These are phyloP conservation scores for Phytophthora vignae DNA, from an alignment of 352 stramenopile species.

Conservation along the genomic window DNA sequence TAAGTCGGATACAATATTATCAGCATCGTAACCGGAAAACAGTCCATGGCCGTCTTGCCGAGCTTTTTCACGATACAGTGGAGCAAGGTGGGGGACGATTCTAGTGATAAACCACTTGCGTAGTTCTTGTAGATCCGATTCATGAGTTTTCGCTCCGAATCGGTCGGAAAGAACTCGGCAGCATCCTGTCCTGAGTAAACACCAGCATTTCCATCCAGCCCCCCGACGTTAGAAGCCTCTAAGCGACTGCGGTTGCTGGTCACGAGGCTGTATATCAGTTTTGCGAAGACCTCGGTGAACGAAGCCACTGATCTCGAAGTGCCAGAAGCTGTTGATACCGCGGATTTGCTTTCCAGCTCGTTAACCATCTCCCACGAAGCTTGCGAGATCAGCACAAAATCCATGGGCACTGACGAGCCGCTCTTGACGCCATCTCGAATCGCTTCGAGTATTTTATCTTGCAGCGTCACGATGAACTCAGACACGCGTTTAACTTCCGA, in stretches of 20 bases:
- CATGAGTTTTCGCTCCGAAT: constrained; percentile 62
- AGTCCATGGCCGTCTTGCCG: constrained; percentile 52
- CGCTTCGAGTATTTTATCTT: constrained; percentile 50
- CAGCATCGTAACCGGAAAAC: constrained; percentile 60
- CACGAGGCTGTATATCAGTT: constrained; percentile 45
- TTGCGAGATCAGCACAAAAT: constrained; percentile 63
- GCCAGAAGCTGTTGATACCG: neutral
- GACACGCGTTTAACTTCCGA: neutral
- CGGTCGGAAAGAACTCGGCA: constrained; percentile 35
- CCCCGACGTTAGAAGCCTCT: constrained; percentile 1
- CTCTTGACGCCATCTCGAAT: constrained; percentile 38
- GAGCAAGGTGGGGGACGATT: constrained; percentile 51
- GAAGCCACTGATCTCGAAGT: neutral
- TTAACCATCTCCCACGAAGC: constrained; percentile 63
- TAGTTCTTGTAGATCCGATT: constrained; percentile 79
- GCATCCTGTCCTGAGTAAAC: neutral
- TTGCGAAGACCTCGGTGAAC: constrained; percentile 43
- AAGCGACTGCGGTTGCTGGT: constrained; percentile 50
- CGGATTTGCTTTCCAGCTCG: constrained; percentile 43
- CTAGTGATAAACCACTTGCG: constrained; percentile 41
- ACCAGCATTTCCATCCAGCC: neutral
- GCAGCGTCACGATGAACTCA: constrained; percentile 26
- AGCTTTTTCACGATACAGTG: constrained; percentile 66
- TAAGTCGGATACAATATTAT: constrained; percentile 61
- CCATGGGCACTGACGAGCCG: constrained; percentile 33